These are phyloP conservation scores for Mucor plumbeus DNA, from an alignment of 371 early-diverging fungal genomes.

Conservation along the genomic window DNA sequence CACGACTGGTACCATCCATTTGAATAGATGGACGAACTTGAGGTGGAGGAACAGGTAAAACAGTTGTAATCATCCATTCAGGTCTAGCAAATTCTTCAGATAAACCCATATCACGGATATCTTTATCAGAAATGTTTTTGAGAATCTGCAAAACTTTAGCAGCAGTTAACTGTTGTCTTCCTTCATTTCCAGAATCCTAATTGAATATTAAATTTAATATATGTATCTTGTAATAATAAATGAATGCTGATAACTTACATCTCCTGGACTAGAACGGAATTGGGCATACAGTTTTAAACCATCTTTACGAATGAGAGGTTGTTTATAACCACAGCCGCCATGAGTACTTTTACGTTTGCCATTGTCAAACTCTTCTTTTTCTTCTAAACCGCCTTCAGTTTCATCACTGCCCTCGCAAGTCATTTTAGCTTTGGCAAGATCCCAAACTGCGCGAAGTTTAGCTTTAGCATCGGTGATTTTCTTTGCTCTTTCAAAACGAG, in stretches of 20 bases:
- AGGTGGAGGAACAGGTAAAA: conserved; percentile 98
- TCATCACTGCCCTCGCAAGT: conserved; percentile 89
- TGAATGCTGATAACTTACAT: conserved; percentile 48
- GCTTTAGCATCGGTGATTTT: conserved; percentile 77
- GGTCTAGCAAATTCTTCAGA: conserved; percentile 94
- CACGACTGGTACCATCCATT: conserved; percentile 92
- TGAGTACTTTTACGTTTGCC: conserved; percentile 66
- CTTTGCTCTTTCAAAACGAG: conserved; percentile 74
- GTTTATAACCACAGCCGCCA: conserved; percentile 95
- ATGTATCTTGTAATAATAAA: background rate
- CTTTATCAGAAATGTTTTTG: conserved; percentile 91
- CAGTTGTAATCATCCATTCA: conserved; percentile 98
- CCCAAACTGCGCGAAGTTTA: conserved; percentile 92
- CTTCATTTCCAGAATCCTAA: conserved; percentile 65
- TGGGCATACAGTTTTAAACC: conserved; percentile 87
- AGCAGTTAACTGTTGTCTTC: conserved; percentile 80
- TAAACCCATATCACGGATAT: conserved; percentile 91
- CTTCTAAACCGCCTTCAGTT: conserved; percentile 56
- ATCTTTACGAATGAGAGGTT: conserved; percentile 92
- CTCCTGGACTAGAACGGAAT: conserved; percentile 62
- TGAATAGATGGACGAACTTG: conserved; percentile 98
- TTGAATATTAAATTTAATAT: too few species aligned
- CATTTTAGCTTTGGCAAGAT: conserved; percentile 86
- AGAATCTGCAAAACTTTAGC: conserved; percentile 88
- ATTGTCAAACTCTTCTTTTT: conserved; percentile 47